phyloP scores from a whole-genome alignment of 768 basidiomycete species.

The Trametes punicea region DNA sequence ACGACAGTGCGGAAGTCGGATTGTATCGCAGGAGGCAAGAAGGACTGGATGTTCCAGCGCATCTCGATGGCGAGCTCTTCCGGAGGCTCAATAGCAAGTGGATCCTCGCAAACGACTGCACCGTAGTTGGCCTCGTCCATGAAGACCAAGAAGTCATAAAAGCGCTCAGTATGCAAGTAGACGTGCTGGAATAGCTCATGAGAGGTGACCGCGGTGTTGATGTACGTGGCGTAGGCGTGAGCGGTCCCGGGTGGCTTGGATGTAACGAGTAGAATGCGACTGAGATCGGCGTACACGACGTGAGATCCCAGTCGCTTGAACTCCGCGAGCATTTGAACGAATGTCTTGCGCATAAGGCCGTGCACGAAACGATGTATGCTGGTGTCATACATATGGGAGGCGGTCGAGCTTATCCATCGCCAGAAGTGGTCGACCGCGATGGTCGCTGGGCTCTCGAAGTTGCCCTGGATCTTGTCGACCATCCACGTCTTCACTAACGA shows the following conservation, averaged over 20 bases:
- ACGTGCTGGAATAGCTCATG: constrained; percentile 96
- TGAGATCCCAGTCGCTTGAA: constrained; percentile 93
- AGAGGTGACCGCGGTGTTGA: constrained; percentile 88
- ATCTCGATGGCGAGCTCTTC: constrained; percentile 73
- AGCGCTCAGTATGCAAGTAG: constrained; percentile 79
- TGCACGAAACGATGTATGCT: constrained; percentile 91
- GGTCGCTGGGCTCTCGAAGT: constrained; percentile 62
- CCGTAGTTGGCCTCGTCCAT: constrained; percentile 95
- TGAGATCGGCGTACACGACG: constrained; percentile 92
- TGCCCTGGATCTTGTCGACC: constrained; percentile 73
- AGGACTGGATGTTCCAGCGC: constrained; percentile 89
- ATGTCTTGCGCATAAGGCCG: constrained; percentile 96
- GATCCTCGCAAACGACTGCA: constrained; percentile 83
- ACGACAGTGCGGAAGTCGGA: constrained; percentile 68
- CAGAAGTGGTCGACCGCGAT: constrained; percentile 91
- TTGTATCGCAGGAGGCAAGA: constrained; percentile 83
- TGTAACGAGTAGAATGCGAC: constrained; percentile 85
- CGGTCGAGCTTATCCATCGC: constrained; percentile 90
- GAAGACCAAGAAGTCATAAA: constrained; percentile 92
- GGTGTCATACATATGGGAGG: constrained; percentile 87
- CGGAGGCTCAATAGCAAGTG: constrained; percentile 63
- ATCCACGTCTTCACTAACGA: constrained; percentile 90
- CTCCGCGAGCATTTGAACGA: constrained; percentile 94
- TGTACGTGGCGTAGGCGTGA: constrained; percentile 92
- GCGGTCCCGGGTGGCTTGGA: constrained; percentile 96